These are phyloP conservation scores for Trichoderma harzianum DNA, from an alignment of 2,329 filamentous ascomycete species.

Conservation along the genomic window DNA sequence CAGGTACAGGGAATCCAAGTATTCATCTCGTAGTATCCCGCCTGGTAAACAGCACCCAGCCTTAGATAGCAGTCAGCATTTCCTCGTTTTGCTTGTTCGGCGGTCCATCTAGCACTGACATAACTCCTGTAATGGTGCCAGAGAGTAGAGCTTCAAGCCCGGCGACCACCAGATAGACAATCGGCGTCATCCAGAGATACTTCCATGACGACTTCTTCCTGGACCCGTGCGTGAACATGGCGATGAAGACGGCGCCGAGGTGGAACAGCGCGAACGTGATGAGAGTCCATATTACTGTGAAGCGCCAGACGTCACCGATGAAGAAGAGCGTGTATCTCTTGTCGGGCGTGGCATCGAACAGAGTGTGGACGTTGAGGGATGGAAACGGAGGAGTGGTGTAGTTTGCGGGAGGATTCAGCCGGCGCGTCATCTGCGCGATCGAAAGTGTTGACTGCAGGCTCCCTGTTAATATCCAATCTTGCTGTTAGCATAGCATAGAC, in stretches of 20 bases:
- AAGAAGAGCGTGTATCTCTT: slow-evolving; percentile 63
- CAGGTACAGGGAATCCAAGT: slow-evolving; percentile 92
- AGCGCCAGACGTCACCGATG: slow-evolving; percentile 76
- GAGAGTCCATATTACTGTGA: slow-evolving; percentile 82
- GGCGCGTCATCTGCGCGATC: slow-evolving; percentile 25
- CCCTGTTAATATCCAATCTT: not conserved
- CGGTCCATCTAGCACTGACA: slow-evolving; percentile 53
- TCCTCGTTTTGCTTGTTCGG: not conserved
- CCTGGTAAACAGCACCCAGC: slow-evolving; percentile 74
- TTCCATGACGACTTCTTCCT: slow-evolving; percentile 55
- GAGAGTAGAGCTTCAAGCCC: slow-evolving; percentile 74
- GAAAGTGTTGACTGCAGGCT: not conserved
- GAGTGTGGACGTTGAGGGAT: slow-evolving; percentile 70
- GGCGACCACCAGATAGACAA: slow-evolving; percentile 68
- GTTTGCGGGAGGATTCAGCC: slow-evolving; percentile 37
- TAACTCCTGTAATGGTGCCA: slow-evolving; percentile 74
- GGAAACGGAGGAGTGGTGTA: slow-evolving; percentile 74
- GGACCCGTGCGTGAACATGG: slow-evolving; percentile 65
- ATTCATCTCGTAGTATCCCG: slow-evolving; percentile 84
- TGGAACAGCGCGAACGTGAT: slow-evolving; percentile 76
- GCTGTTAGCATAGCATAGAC: not conserved
- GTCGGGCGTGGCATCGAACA: slow-evolving; percentile 43
- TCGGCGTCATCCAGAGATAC: slow-evolving; percentile 67
- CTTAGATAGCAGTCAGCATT: slow-evolving; percentile 47
- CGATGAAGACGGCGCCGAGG: slow-evolving; percentile 66